A percentile compares a stretch with the other conserved stretches of the same genome.
These are phyloP conservation scores for Fusarium odoratissimum DNA, from an alignment of 2,329 filamentous ascomycete species.

Conservation along the genomic window DNA sequence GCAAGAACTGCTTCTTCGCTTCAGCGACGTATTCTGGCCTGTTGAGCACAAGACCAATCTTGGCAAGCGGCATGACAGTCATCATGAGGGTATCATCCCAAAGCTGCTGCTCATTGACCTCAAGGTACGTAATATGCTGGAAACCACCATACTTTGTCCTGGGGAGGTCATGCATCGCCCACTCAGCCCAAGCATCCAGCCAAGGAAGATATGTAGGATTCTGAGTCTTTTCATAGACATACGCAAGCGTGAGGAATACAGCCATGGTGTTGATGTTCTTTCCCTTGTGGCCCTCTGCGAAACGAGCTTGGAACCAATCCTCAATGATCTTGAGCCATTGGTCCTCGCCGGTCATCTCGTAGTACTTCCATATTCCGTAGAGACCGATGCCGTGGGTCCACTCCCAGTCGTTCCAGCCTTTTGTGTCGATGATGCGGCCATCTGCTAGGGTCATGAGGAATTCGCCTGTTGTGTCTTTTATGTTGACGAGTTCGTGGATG, in stretches of 20 bases:
- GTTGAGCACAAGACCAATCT: conserved; percentile 78
- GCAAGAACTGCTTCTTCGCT: conserved; percentile 80
- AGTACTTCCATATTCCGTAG: conserved; percentile 86
- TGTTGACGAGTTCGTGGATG: conserved; percentile 80
- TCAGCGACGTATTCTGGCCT: conserved; percentile 80
- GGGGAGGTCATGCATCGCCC: conserved; percentile 81
- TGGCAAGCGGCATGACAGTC: conserved; percentile 83
- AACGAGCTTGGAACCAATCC: conserved; percentile 77
- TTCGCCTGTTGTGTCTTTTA: conserved; percentile 78
- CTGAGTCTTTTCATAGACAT: conserved; percentile 79
- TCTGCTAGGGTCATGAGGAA: conserved; percentile 78
- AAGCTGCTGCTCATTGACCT: conserved; percentile 77
- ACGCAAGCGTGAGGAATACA: conserved; percentile 79
- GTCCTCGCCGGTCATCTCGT: conserved; percentile 74
- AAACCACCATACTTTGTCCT: conserved; percentile 78
- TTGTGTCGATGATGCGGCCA: conserved; percentile 83
- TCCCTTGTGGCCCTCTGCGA: conserved; percentile 77
- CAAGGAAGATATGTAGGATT: conserved; percentile 78
- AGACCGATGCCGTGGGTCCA: conserved; percentile 85
- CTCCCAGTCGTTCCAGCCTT: conserved; percentile 87
- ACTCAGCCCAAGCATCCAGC: conserved; percentile 85
- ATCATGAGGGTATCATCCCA: conserved; percentile 93
- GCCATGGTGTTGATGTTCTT: conserved; percentile 92
- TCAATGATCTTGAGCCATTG: conserved; percentile 74
- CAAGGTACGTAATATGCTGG: conserved; percentile 80